Base-by-base conservation (phyloP, 31 red algal species). In the Bonnemaisonia californica region DNA sequence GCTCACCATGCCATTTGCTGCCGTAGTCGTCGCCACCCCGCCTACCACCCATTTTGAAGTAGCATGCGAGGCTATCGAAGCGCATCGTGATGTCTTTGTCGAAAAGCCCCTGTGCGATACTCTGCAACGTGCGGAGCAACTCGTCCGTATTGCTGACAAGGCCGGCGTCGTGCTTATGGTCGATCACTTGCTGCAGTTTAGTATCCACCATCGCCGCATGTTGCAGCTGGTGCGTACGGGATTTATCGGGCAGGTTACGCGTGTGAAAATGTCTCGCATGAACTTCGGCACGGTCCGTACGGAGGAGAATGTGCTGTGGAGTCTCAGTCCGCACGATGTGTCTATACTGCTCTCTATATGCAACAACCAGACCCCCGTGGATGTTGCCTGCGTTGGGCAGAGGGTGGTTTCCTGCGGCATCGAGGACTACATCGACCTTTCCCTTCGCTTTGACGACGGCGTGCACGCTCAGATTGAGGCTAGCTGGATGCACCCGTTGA, bases 91-190 rank as follows among this genome's bases (percentile, higher is more conserved):
- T 51, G 80, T 89, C 16, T 62, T 95, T 0, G 86, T 95, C 39
- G 92, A 95, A 59, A 95, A 95, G 75, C 92, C 92, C 23, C 23
- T 95, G 28, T 89, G 85, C 31, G 77, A 74, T 51, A 56, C 66
- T 62, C n/a, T 84, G 35, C 37, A 60, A 7, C n/a, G 84, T 36
- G 92, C 87, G 7, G 39, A 45, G 38, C 34, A 32, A 54, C 48
- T 95, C 4, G 69, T 71, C 9, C 30, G 56, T 0, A 42, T 74
- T 35, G 92, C 86, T 0, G 24, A 41, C 9, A 28, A 27, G 3
- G 69, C 36, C 57, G 40, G 58, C 4, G 63, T 81, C 28, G 60
- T 41, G 2, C 85, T 94, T 0, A 83, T 83, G 85, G 91, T 94
- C 30, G 81, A 89, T 41, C 92, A 95, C 66, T 64, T 95, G 3